These are phyloP conservation scores for Penicillium coffeae DNA, from an alignment of 495 filamentous ascomycete genomes.

Conservation along the genomic window DNA sequence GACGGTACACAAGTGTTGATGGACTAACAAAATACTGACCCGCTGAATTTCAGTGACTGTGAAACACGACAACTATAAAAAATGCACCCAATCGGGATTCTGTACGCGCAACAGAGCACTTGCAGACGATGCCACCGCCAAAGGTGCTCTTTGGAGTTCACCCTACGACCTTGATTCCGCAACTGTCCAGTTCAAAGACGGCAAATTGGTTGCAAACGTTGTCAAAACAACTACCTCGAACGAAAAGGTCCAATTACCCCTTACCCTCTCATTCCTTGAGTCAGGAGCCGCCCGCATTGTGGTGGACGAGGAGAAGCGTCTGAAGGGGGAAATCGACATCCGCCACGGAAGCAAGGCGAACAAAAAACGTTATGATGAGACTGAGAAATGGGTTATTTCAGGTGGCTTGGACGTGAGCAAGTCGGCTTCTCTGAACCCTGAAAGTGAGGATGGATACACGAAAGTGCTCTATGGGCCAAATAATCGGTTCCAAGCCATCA, in stretches of 20 bases:
- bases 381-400: slow-evolving; percentile 80
- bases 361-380: slow-evolving; percentile 93
- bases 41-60: slow-evolving; percentile 59
- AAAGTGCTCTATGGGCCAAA: slow-evolving; percentile 78
- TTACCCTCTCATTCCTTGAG: slow-evolving; percentile 82
- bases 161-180: slow-evolving; percentile 74
- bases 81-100: slow-evolving; percentile 90
- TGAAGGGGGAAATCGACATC: slow-evolving; percentile 84
- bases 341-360: slow-evolving; percentile 77
- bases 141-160: slow-evolving; percentile 66
- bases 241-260: slow-evolving; percentile 68
- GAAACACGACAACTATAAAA: slow-evolving; percentile 96
- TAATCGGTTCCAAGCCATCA: slow-evolving; percentile 71
- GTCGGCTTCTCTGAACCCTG: slow-evolving; percentile 56
- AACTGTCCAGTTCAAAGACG: slow-evolving; percentile 71
- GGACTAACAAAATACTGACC: background rate
- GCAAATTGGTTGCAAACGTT: slow-evolving; percentile 72
- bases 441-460: slow-evolving; percentile 59
- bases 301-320: slow-evolving; percentile 84
- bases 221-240: slow-evolving; percentile 68
- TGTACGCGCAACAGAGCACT: slow-evolving; percentile 89
- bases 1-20: background rate
- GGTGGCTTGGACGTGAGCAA: slow-evolving; percentile 69
- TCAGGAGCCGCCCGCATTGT: slow-evolving; percentile 82
- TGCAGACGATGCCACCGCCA: slow-evolving; percentile 67